Base-by-base conservation (phyloP, 2,329 filamentous ascomycete genomes). In the Cytospora mali region DNA sequence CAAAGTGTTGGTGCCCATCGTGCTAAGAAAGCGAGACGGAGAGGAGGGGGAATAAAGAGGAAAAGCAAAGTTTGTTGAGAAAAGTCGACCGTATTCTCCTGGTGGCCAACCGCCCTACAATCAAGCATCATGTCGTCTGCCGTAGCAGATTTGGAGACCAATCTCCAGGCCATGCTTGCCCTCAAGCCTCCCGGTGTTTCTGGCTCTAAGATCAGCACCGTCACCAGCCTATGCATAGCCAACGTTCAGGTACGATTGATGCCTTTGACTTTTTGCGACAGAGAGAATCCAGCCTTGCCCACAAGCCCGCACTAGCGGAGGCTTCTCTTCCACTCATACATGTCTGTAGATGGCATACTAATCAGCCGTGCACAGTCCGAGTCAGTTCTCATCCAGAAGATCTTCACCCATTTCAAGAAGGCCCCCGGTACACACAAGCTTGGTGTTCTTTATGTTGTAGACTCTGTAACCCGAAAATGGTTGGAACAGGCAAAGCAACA, bases 391-490 rank as follows among this genome's bases (percentile, higher is more conserved):
- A 92, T 98, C 71, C 93, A 97, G 77, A 97, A 96, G 77, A 90
- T 99, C 73, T 97, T 91, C 80, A 96, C 93, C 69, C 93, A 97
- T 74, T 96, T 98, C 84, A 97, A 96, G 79, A 96, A 95, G 79
- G 89, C 93, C 69, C 92, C 92, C 65, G 88, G 88, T 75, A 96
- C 93, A 75, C 94, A 99, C 86, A 99, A 99, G 81, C 86, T 99
- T 77, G 95, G 95, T 80, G 93, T 97, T 74, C 89, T 99, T 80
- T 99, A 99, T 88, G 93, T 98, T 80, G 92, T 99, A 93, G 95
- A 99, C 85, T 97, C 94, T 83, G 93, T 99, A 86, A 94, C 93
- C 77, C 92, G 95, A 79, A 94, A 96, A 82, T 99, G 95, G 94
- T 88, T 97, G 82, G 94, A 98, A 77, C 91, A 93, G 79, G 94